Evolutionary conservation across 257 asterid genomes (phyloP), one percentile per base, ranked within the genome.

Genomic region (Rhazya stricta): DNA sequence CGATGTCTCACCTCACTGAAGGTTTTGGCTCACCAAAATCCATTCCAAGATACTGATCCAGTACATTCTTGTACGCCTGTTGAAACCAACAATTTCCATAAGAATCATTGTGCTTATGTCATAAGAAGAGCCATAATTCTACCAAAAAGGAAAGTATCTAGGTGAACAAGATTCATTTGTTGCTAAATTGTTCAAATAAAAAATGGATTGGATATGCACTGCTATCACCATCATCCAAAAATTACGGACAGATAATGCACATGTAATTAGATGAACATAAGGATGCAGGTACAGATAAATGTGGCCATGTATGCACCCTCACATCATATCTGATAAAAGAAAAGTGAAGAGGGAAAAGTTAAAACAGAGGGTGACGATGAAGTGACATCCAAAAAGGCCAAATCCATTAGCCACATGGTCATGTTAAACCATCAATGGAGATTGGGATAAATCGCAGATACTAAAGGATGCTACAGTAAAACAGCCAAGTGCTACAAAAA

Each of bases 31-130:
- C 86, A 78, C 81, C 87, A 72, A 81, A 77, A 68, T 85, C 81
- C 72, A 89, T 57, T 79, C 93, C 90, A 90, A 91, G 73, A 82
- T 87, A 85, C 73, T 84, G 93, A 76, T 79, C 91, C 79, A 91
- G 86, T 83, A 89, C 96, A 78, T 89, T 88, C 80, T 86, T 85
- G 88, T 87, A 92, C 73, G 85, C 85, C 89, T 85, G 83, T 48
- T 21, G 78, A 63, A 45, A 62, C 41, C 80, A 32, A 78, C 29
- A 78, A 62, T 19, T 32, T 29, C 37, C 41, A 37, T 53, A 71
- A 30, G 41, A 61, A 62, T 21, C 62, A 19, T 19, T 13, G 48
- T 18, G 43, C 45, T 50, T 56, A 57, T 56, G 51, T 67, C 51
- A 45, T 5, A 4, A 34, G 76, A 43, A 48, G 60, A 15, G n/a